These are phyloP conservation scores for Nicotiana rustica DNA, from an alignment of 305 asterid genomes.

Conservation along the genomic window DNA sequence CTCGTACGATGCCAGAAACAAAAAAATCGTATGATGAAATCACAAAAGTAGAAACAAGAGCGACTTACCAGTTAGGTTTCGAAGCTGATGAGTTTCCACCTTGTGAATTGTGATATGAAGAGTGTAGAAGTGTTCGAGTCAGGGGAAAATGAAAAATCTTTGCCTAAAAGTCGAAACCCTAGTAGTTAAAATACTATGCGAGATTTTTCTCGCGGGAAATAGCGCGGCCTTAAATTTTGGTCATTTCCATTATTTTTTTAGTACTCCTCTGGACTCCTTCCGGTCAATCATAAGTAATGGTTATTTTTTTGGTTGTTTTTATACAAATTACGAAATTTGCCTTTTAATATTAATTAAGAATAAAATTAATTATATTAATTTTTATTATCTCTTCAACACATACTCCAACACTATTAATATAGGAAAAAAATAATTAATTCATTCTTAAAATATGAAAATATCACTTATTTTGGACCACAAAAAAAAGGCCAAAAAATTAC, in stretches of 20 bases:
- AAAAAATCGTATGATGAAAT: background rate
- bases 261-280: too few relatives aligned
- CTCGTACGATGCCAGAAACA: background rate
- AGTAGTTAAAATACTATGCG: background rate
- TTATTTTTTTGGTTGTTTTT: too few relatives aligned
- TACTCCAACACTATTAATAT: too few relatives aligned
- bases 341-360: too few relatives aligned
- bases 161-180: background rate
- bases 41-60: background rate
- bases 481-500: too few relatives aligned
- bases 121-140: background rate
- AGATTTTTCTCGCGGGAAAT: constrained; percentile 22
- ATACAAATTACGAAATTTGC: too few relatives aligned
- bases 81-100: constrained; percentile 10
- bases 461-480: too few relatives aligned
- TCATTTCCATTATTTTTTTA: background rate
- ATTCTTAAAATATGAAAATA: too few relatives aligned
- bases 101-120: background rate
- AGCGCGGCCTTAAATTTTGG: background rate
- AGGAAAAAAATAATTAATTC: too few relatives aligned
- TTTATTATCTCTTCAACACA: too few relatives aligned
- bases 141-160: background rate
- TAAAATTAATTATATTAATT: too few relatives aligned
- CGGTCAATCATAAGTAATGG: too few relatives aligned
- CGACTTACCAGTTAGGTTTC: background rate